Base-by-base conservation (phyloP, 495 filamentous ascomycete species). In the Aspergillus egyptiacus region DNA sequence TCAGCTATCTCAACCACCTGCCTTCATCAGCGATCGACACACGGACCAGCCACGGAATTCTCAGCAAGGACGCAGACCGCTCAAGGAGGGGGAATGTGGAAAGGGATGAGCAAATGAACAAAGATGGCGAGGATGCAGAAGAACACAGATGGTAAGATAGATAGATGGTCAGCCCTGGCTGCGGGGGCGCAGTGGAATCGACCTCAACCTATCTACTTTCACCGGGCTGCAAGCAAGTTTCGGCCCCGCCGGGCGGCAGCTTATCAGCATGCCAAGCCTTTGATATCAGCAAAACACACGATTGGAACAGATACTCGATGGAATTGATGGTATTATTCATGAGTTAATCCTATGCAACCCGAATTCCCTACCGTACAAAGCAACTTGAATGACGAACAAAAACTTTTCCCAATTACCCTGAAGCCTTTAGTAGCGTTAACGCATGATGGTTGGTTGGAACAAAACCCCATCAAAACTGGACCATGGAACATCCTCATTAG, bases 401-500 rank as follows among this genome's bases (percentile, higher is more conserved):
- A 51, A 33, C 36, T 51, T 51, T 56, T 17, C 30, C 37, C 37
- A 23, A 40, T 50, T 33, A 35, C 48, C 31, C 40, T n/a, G 22
- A 35, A 24, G 30, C 7, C 11, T 31, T 25, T 35, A 35, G 19
- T 17, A 49, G 19, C 24, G 38, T 37, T 43, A 56, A 30, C 31
- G 34, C 28, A 42, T 34, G n/a, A n/a, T n/a, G 17, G 14, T 17
- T 15, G 28, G 9, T 32, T 30, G 19, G 49, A 49, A 45, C 48
- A 43, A 58, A 55, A 61, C 54, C 51, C 20, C 18, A 42, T 41
- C 53, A 53, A 57, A 11, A 6, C 17, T 32, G 5, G 30, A 31
- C 25, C 30, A 41, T 33, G 6, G 52, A 51, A 48, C 32, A n/a
- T 50, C 20, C 25, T 35, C 31, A 40, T n/a, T n/a, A 43, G 50